These are phyloP conservation scores for Neurospora intermedia DNA, from an alignment of 495 filamentous ascomycete species.

Conservation along the genomic window DNA sequence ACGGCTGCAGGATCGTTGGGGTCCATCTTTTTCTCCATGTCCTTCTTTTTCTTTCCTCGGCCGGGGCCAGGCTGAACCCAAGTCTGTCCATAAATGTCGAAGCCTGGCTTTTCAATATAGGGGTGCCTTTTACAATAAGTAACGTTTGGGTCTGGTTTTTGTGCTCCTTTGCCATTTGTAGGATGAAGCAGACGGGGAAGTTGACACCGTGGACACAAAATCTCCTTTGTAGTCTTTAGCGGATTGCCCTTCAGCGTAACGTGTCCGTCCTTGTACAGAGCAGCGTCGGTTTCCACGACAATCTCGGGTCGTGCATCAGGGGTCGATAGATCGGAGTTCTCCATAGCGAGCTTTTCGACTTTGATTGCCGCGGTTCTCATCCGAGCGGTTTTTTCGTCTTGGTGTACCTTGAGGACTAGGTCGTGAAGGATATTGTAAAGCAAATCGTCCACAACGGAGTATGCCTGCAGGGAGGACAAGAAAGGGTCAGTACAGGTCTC, in stretches of 20 bases:
- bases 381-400: slow-evolving; percentile 62
- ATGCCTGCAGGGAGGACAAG: slow-evolving; percentile 25
- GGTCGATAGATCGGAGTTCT: slow-evolving; percentile 34
- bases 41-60: slow-evolving; percentile 50
- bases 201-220: slow-evolving; percentile 55
- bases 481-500: neutral
- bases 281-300: slow-evolving; percentile 58
- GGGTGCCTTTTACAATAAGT: slow-evolving; percentile 72
- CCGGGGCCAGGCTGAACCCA: slow-evolving; percentile 45
- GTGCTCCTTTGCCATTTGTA: slow-evolving; percentile 47
- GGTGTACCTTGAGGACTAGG: slow-evolving; percentile 57
- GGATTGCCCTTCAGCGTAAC: slow-evolving; percentile 68
- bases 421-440: slow-evolving; percentile 67
- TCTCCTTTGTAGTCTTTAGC: slow-evolving; percentile 59
- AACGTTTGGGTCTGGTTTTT: slow-evolving; percentile 48
- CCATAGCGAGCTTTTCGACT: slow-evolving; percentile 55
- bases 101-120: slow-evolving; percentile 58
- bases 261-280: slow-evolving; percentile 60
- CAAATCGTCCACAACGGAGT: slow-evolving; percentile 52
- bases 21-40: slow-evolving; percentile 46
- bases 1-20: slow-evolving; percentile 38
- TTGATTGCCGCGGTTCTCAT: slow-evolving; percentile 62
- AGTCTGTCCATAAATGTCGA: slow-evolving; percentile 76
- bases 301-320: slow-evolving; percentile 34
- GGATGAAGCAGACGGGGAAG: slow-evolving; percentile 55